phyloP scores from a whole-genome alignment of 2,329 filamentous ascomycete genomes.

The Coniella vitis region DNA sequence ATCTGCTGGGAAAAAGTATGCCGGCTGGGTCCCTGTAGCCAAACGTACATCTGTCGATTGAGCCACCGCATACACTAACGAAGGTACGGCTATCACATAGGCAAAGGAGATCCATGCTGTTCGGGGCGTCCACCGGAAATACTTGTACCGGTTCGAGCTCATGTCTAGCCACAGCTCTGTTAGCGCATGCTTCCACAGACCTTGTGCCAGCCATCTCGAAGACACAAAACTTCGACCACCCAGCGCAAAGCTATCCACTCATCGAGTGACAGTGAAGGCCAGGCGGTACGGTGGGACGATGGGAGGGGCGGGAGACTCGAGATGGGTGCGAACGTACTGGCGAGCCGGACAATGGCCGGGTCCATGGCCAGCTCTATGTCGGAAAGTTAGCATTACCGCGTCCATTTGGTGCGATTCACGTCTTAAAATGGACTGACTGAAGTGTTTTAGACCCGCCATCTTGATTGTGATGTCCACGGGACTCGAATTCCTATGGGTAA shows the following conservation, averaged over 20 bases:
- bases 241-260: too few relatives aligned
- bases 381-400: slow-evolving; percentile 23
- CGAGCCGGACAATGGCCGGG: slow-evolving; percentile 40
- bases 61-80: slow-evolving; percentile 61
- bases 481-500: slow-evolving; percentile 13
- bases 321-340: slow-evolving; percentile 30
- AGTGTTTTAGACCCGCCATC: slow-evolving; percentile 38
- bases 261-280: too few relatives aligned
- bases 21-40: slow-evolving; percentile 3
- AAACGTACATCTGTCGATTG: slow-evolving; percentile 79
- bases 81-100: slow-evolving; percentile 69
- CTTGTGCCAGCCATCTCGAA: too few relatives aligned
- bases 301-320: neutral
- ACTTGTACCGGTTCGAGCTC: slow-evolving; percentile 78
- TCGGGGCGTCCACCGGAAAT: slow-evolving; percentile 87
- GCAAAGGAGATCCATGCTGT: slow-evolving; percentile 74
- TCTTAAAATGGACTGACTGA: slow-evolving; percentile 27
- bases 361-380: slow-evolving; percentile 38
- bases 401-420: slow-evolving; percentile 11
- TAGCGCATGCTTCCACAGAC: neutral
- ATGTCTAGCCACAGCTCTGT: slow-evolving; percentile 53
- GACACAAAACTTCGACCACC: too few relatives aligned
- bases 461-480: slow-evolving; percentile 23
- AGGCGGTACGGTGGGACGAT: too few relatives aligned
- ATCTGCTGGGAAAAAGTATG: slow-evolving; percentile 11